phyloP scores from a whole-genome alignment of 306 rosid genomes.

The Quillaja saponaria region DNA sequence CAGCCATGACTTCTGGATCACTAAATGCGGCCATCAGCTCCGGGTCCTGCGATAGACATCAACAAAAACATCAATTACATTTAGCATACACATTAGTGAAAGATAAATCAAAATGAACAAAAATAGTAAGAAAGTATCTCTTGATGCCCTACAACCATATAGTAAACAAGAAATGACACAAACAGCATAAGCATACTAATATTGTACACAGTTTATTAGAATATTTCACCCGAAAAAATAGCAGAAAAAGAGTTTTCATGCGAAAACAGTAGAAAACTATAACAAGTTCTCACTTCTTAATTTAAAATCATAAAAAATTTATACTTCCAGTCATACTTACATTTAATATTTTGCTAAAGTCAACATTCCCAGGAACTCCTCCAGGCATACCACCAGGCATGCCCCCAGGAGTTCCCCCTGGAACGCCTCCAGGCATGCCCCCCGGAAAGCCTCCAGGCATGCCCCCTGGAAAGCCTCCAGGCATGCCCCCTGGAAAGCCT shows the following conservation, averaged over 20 bases:
- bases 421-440: slow-evolving; percentile 39
- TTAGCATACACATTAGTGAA: background rate
- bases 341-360: slow-evolving; percentile 81
- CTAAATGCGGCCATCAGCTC: slow-evolving; percentile 81
- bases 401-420: background rate
- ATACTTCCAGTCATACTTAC: slow-evolving; percentile 44
- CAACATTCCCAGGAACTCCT: slow-evolving; percentile 88
- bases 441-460: slow-evolving; percentile 34
- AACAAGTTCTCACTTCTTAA: background rate
- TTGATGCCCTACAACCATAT: background rate
- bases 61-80: slow-evolving; percentile 14
- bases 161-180: background rate
- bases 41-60: slow-evolving; percentile 59
- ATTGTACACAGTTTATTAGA: background rate
- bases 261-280: background rate
- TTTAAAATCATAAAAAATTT: background rate
- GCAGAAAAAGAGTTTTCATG: background rate
- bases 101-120: background rate
- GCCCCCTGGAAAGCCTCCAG: slow-evolving; percentile 35
- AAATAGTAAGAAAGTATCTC: background rate
- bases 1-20: slow-evolving; percentile 94
- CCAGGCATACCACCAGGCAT: slow-evolving; percentile 39
- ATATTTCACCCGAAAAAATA: background rate
- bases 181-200: background rate
- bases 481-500: slow-evolving; percentile 34